Percentiles rank a stretch among this genome's conserved stretches.
Evolutionary conservation across 2,329 filamentous ascomycete species (phyloP).

Genomic region (Scedosporium apiospermum): DNA sequence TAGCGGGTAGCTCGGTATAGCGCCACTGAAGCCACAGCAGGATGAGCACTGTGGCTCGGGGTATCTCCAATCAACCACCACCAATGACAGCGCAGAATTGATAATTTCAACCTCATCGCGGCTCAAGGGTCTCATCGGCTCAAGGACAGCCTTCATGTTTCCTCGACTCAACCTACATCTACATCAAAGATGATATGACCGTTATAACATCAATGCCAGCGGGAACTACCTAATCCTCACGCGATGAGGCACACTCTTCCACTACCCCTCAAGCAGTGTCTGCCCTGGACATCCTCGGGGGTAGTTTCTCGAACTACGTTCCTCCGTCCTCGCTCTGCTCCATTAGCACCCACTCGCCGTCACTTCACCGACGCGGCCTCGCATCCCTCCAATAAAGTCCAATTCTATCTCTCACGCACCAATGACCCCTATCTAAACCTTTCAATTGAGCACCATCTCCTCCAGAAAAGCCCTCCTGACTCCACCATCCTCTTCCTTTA

Average conservation of each 20-base stretch:
- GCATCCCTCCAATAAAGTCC: slow-evolving; percentile 37
- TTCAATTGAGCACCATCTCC: slow-evolving; percentile 83
- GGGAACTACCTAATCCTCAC: not conserved
- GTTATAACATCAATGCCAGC: not conserved
- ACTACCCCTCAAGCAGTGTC: not conserved
- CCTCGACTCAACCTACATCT: too few relatives aligned
- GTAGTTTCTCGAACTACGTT: not conserved
- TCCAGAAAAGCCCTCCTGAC: slow-evolving; percentile 61
- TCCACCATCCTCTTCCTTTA: slow-evolving; percentile 81
- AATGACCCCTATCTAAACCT: slow-evolving; percentile 80
- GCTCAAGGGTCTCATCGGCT: not conserved
- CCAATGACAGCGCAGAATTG: not conserved
- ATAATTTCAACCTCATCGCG: not conserved
- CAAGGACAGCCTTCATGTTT: too few relatives aligned
- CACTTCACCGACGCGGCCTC: slow-evolving; percentile 29
- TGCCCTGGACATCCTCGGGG: not conserved
- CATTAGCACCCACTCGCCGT: slow-evolving; percentile 8
- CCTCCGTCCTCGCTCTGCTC: not conserved
- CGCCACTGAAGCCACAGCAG: not conserved
- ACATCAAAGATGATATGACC: too few relatives aligned
- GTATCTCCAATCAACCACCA: not conserved
- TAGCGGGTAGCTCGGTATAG: not conserved
- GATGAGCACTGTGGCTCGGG: not conserved
- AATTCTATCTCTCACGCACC: slow-evolving; percentile 63
- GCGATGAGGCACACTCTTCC: not conserved